These are phyloP conservation scores for Zymoseptoria tritici DNA, from an alignment of 2,329 filamentous ascomycete genomes.

Conservation along the genomic window DNA sequence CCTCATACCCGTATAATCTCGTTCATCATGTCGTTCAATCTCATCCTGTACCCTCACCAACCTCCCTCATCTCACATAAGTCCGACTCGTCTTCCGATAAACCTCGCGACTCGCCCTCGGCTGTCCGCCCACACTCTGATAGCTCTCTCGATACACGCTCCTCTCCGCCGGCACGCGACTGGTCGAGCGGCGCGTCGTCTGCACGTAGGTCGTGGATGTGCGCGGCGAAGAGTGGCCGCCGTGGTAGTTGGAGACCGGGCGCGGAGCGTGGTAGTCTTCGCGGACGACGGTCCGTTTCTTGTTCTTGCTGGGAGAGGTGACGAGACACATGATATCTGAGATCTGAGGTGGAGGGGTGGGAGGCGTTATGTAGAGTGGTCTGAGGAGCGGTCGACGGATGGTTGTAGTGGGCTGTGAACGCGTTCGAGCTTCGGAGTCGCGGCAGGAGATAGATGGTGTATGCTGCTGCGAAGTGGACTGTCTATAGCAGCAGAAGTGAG, in stretches of 20 bases:
- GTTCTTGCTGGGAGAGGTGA: slow-evolving; percentile 15
- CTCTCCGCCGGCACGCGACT: slow-evolving; percentile 18
- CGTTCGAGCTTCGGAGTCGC: neutral
- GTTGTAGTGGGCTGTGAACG: neutral
- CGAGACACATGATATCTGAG: slow-evolving; percentile 23
- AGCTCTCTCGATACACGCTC: slow-evolving; percentile 18
- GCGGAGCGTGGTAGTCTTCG: slow-evolving; percentile 20
- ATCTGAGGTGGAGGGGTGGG: neutral
- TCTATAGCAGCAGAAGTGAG: neutral
- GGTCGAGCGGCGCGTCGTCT: slow-evolving; percentile 8
- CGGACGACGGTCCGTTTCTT: slow-evolving; percentile 15
- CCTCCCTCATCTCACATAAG: slow-evolving; percentile 17
- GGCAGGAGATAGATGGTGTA: too few species aligned
- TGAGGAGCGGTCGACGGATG: too few species aligned
- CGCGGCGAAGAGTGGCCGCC: slow-evolving; percentile 13
- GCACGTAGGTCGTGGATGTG: slow-evolving; percentile 12
- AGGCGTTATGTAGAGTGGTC: neutral
- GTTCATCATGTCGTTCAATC: too few species aligned
- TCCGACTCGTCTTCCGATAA: slow-evolving; percentile 20
- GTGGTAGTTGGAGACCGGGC: slow-evolving; percentile 28
- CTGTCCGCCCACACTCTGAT: slow-evolving; percentile 7
- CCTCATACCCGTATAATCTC: neutral
- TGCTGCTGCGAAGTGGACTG: too few species aligned
- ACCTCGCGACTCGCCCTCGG: slow-evolving; percentile 16
- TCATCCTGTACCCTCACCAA: neutral